Conservation (phyloP, 768 basidiomycete genomes). For the Suillus brevipes region DNA sequence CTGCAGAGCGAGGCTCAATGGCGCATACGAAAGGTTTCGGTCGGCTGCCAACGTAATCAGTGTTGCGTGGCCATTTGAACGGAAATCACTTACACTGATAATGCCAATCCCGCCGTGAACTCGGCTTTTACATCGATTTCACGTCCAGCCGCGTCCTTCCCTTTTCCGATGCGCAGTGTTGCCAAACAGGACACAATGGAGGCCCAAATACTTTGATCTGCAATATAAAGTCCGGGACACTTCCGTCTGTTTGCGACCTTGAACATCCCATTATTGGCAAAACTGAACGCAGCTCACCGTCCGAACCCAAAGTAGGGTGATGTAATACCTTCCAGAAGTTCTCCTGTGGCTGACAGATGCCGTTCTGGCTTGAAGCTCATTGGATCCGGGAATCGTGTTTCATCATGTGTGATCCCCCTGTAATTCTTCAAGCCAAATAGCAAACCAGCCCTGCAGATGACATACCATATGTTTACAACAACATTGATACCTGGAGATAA, state of each 20-base stretch:
- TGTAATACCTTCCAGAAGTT: slow-evolving; percentile 9
- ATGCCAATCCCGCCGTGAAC: slow-evolving; percentile 24
- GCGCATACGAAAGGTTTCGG: slow-evolving; percentile 29
- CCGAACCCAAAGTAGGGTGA: slow-evolving; percentile 24
- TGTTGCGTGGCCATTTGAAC: neutral
- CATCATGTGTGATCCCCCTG: slow-evolving; percentile 53
- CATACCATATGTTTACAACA: slow-evolving; percentile 28
- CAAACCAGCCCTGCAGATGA: neutral
- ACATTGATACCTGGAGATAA: slow-evolving; percentile 19
- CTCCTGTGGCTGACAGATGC: slow-evolving; percentile 35
- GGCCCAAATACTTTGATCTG: slow-evolving; percentile 34
- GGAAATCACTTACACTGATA: slow-evolving; percentile 14
- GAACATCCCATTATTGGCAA: slow-evolving; percentile 1
- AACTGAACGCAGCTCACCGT: slow-evolving; percentile 17
- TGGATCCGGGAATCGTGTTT: slow-evolving; percentile 50
- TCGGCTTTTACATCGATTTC: slow-evolving; percentile 27
- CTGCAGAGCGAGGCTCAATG: slow-evolving; percentile 18
- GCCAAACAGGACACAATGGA: slow-evolving; percentile 33
- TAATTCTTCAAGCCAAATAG: slow-evolving; percentile 1
- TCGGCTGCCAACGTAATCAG: slow-evolving; percentile 11
- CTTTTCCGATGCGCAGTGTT: slow-evolving; percentile 27
- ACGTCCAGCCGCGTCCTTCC: slow-evolving; percentile 29
- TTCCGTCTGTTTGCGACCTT: slow-evolving; percentile 18
- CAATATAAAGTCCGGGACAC: slow-evolving; percentile 38
- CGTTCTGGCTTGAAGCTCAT: slow-evolving; percentile 56